Evolutionary conservation across 306 rosid species (phyloP), one percentile per base, ranked within the genome.

Genomic region (Cicer judaicum): DNA sequence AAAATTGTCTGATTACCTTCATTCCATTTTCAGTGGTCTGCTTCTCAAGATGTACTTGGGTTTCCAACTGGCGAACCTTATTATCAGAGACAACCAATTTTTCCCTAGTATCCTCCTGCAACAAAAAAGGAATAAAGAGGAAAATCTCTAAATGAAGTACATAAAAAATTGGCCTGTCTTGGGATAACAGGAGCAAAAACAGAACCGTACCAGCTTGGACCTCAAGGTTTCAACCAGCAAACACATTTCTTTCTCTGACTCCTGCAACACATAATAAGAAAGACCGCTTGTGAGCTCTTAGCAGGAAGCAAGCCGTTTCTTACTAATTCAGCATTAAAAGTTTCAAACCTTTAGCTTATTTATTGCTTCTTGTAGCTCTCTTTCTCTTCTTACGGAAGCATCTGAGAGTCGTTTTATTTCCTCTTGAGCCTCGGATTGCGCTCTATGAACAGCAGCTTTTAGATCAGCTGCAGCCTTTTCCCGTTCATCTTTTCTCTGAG

Each of bases 31-130:
- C 89, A 82, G 87, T 70, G 80, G 83, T 47, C 75, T 78, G 80
- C 81, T 87, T 94, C 87, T 85, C 89, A 79, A 87, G 91, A 75
- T 81, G 80, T 46, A 88, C 68, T 85, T 83, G 91, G 60, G 92
- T 79, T 82, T 93, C 98, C 73, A 91, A 83, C 84, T 88, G 98
- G 79, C 98, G 96, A 72, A 83, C 87, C 80, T 85, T 91, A 74
- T 91, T 87, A 75, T 93, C 98, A 29, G 97, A 89, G 44, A 63
- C 72, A 78, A 89, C 94, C 84, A 93, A 75, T 75, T 87, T 93
- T 87, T 93, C 85, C 84, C 98, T 84, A 18, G 92, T 80, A 73
- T 88, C 96, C 82, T 91, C 97, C 98, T 93, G 87, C 80, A 88
- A 79, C 74, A 61, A 70, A 73, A 8, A 85, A 49, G 69, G 49